Conservation (phyloP, 1,284 basidiomycete genomes). For the Moesziomyces parantarcticus region DNA sequence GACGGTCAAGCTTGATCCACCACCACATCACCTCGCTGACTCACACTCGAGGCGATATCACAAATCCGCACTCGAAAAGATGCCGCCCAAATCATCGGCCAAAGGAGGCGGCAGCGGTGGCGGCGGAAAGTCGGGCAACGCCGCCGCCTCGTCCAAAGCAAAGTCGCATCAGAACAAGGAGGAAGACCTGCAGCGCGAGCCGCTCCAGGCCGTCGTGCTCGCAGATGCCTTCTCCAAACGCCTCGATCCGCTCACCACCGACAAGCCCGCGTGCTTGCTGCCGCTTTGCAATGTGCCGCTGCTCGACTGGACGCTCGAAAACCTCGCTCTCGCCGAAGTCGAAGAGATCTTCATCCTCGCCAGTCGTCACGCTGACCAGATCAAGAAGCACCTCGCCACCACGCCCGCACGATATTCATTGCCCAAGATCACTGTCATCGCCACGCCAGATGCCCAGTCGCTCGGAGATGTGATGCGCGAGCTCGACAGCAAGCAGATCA, state of each 20-base stretch:
- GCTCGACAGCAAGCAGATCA: conserved; percentile 86
- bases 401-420: conserved; percentile 61
- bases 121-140: conserved; percentile 9
- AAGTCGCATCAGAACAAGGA: conserved; percentile 43
- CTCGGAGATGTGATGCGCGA: conserved; percentile 96
- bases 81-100: conserved; percentile 38
- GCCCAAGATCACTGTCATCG: conserved; percentile 76
- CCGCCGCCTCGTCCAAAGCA: conserved; percentile 29
- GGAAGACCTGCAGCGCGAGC: conserved; percentile 62
- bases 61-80: background rate
- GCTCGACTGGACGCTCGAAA: conserved; percentile 95
- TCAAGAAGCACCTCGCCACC: conserved; percentile 75
- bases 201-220: conserved; percentile 87
- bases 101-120: conserved; percentile 23
- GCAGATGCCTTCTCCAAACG: conserved; percentile 95
- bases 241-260: conserved; percentile 82
- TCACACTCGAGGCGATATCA: too few species aligned
- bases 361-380: conserved; percentile 68
- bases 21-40: background rate
- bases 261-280: conserved; percentile 75
- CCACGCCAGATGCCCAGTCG: conserved; percentile 87
- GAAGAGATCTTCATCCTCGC: conserved; percentile 94
- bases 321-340: conserved; percentile 88
- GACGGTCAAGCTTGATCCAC: too few species aligned
- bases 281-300: conserved; percentile 93